These are phyloP conservation scores for Lycium barbarum DNA, from an alignment of 257 asterid genomes.

Conservation along the genomic window DNA sequence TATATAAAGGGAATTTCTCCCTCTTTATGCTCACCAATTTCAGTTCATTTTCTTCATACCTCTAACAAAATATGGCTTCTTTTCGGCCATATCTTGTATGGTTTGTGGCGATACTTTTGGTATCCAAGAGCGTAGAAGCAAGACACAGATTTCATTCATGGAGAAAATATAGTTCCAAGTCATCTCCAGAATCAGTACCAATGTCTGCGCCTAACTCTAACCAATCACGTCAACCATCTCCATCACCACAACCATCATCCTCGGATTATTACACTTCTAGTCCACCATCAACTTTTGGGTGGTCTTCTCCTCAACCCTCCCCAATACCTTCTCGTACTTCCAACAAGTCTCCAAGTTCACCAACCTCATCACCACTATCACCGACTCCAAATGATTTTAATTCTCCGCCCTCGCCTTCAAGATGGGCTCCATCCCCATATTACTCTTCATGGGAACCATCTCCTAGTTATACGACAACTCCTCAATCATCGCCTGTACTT, in stretches of 20 bases:
- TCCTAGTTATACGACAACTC: background rate
- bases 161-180: slow-evolving; percentile 3
- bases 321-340: background rate
- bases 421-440: background rate
- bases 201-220: background rate
- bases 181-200: background rate
- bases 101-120: slow-evolving; percentile 31
- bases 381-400: slow-evolving; percentile 16
- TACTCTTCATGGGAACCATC: background rate
- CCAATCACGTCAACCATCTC: background rate
- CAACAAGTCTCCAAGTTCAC: background rate
- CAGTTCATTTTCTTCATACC: background rate
- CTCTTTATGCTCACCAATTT: background rate
- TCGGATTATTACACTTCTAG: background rate
- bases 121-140: slow-evolving; percentile 30
- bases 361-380: background rate
- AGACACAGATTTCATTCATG: background rate
- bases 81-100: slow-evolving; percentile 30
- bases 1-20: slow-evolving; percentile 13
- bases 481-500: background rate
- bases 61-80: slow-evolving; percentile 30
- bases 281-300: slow-evolving; percentile 29
- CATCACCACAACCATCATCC: slow-evolving; percentile 27
- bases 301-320: slow-evolving; percentile 27
- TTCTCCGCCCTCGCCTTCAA: slow-evolving; percentile 25